Evolutionary conservation across 148 eudicot species (phyloP).

Genomic region (Diospyros kaki): DNA sequence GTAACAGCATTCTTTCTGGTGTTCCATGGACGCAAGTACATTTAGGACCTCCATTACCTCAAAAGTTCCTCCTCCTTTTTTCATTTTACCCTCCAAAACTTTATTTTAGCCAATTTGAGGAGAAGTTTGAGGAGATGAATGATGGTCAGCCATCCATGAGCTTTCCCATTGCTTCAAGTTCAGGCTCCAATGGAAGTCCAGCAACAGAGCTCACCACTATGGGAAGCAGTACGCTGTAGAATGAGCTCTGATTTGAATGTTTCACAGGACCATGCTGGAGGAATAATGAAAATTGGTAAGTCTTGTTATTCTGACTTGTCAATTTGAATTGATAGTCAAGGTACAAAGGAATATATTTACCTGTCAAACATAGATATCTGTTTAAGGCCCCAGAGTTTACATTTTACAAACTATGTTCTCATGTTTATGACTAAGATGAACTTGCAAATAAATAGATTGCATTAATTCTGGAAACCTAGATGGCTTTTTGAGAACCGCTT

Average conservation of each 20-base stretch:
- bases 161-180: conserved; percentile 45
- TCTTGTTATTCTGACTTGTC: conserved; percentile 6
- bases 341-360: neutral
- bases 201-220: conserved; percentile 24
- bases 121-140: conserved; percentile 83
- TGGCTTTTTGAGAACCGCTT: no score
- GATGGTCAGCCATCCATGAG: conserved; percentile 43
- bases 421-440: no score
- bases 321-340: neutral
- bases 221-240: conserved; percentile 30
- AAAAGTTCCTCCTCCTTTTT: neutral
- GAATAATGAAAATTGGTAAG: conserved; percentile 90
- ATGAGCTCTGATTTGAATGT: conserved; percentile 45
- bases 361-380: neutral
- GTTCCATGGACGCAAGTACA: neutral
- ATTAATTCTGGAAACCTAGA: no score
- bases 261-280: conserved; percentile 59
- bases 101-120: conserved; percentile 84
- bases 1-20: conserved; percentile 28
- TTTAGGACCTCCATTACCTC: neutral
- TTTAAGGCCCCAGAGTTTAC: neutral
- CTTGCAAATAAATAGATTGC: no score
- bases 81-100: neutral
- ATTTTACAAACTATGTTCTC: no score
- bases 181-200: conserved; percentile 42